Percentiles rank a stretch among this genome's conserved stretches.
Evolutionary conservation across 352 stramenopile species (phyloP).

Genomic region (Nothophytophthora sp.): DNA sequence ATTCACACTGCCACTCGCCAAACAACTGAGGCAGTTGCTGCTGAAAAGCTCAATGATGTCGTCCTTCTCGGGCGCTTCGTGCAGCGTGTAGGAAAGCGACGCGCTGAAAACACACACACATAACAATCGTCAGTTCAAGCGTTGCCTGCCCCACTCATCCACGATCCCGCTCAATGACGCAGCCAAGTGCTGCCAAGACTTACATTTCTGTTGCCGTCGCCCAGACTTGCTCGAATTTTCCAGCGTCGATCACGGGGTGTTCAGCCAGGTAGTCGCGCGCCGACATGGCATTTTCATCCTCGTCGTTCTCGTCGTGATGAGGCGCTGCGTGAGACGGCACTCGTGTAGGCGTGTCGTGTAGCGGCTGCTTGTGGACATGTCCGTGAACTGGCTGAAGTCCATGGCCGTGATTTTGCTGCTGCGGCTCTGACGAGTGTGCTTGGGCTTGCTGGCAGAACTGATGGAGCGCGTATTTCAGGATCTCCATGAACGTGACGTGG

Average conservation of each 20-base stretch:
- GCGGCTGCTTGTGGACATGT: conserved; percentile 14
- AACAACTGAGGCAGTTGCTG: conserved; percentile 69
- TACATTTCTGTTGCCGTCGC: conserved; percentile 72
- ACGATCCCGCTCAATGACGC: neutral
- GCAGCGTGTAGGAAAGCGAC: conserved; percentile 44
- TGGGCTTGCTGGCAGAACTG: conserved; percentile 58
- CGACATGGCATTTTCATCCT: conserved; percentile 45
- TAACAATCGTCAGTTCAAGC: conserved; percentile 3
- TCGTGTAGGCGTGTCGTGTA: conserved; percentile 21
- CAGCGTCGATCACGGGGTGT: conserved; percentile 63
- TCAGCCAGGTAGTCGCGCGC: conserved; percentile 69
- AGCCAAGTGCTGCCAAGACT: conserved; percentile 19
- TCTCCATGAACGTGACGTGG: conserved; percentile 79
- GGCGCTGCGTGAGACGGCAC: conserved; percentile 30
- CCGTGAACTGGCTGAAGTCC: conserved; percentile 12
- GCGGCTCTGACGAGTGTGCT: conserved; percentile 5
- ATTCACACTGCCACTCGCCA: conserved; percentile 75
- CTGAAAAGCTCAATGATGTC: conserved; percentile 77
- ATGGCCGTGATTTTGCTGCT: conserved; percentile 18
- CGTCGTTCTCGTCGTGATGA: conserved; percentile 36
- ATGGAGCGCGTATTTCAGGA: conserved; percentile 72
- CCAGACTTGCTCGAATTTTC: conserved; percentile 85
- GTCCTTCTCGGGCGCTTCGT: conserved; percentile 69
- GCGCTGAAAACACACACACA: conserved; percentile 33
- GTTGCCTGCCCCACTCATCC: neutral